Conservation (phyloP, 345 rosid genomes). For the Viola odorata region DNA sequence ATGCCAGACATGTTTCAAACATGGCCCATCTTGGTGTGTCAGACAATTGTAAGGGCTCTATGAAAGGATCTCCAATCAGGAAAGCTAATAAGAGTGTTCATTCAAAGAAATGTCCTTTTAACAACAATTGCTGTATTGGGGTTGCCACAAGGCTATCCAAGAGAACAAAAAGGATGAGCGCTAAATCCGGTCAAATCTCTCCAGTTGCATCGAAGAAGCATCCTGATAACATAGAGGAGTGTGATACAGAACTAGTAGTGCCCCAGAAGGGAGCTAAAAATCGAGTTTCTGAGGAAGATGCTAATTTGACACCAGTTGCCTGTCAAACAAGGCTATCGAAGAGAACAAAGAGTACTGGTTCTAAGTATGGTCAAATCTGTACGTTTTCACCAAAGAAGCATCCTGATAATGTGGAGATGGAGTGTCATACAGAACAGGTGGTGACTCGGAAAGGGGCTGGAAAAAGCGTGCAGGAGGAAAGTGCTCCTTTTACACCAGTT, state of each 20-base stretch:
- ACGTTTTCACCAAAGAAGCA: constrained; percentile 2
- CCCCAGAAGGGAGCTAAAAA: constrained; percentile 24
- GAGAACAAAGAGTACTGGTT: too few relatives aligned
- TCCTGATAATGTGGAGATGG: neutral
- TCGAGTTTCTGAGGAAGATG: neutral
- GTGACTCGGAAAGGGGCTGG: constrained; percentile 12
- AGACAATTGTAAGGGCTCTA: constrained; percentile 16
- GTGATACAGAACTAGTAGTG: constrained; percentile 22
- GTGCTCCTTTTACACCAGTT: constrained; percentile 19
- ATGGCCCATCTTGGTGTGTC: constrained; percentile 5
- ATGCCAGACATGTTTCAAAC: constrained; percentile 13
- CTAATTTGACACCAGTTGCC: constrained; percentile 26
- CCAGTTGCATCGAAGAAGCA: constrained; percentile 16
- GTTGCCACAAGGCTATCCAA: constrained; percentile 36
- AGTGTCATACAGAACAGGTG: neutral
- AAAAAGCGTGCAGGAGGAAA: constrained; percentile 13
- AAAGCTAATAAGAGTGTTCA: constrained; percentile 21
- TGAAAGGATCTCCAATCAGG: constrained; percentile 18
- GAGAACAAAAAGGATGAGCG: constrained; percentile 31
- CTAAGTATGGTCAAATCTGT: too few relatives aligned
- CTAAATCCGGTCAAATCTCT: constrained; percentile 17
- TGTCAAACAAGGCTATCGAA: constrained; percentile 4
- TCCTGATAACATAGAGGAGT: constrained; percentile 21
- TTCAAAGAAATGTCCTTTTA: constrained; percentile 13
- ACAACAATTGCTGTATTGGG: constrained; percentile 24